phyloP scores from a whole-genome alignment of 306 rosid genomes.

The Arachis hypogaea region DNA sequence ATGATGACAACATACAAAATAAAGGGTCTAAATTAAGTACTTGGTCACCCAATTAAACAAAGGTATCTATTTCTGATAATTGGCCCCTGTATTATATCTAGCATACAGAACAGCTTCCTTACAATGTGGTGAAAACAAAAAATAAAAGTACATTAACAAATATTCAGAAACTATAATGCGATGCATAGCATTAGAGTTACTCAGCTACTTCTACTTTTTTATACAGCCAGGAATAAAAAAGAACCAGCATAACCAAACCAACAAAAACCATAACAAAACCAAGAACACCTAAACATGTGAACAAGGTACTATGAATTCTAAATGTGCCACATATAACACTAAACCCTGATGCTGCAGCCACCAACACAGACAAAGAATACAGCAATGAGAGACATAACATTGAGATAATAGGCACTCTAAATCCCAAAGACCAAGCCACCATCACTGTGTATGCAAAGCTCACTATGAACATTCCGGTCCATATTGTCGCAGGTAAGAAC shows the following conservation, averaged over 20 bases:
- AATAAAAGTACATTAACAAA: too few relatives aligned
- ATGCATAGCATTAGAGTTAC: too few relatives aligned
- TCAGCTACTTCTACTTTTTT: too few relatives aligned
- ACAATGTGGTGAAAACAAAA: too few relatives aligned
- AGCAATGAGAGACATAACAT: slow-evolving; percentile 35
- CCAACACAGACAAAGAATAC: slow-evolving; percentile 30
- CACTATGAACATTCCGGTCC: slow-evolving; percentile 41
- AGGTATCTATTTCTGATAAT: neutral
- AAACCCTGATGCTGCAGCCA: slow-evolving; percentile 32
- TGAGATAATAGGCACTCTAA: slow-evolving; percentile 32
- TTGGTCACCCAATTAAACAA: neutral
- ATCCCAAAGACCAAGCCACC: slow-evolving; percentile 40
- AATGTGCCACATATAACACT: slow-evolving; percentile 28
- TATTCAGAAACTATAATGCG: too few relatives aligned
- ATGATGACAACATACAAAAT: neutral
- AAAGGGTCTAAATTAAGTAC: neutral
- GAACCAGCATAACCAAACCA: slow-evolving; percentile 25
- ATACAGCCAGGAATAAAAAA: neutral
- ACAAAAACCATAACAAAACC: slow-evolving; percentile 30
- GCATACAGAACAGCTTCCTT: too few relatives aligned
- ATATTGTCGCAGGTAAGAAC: slow-evolving; percentile 38
- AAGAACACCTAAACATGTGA: slow-evolving; percentile 36
- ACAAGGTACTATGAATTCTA: slow-evolving; percentile 36
- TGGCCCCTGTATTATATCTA: neutral
- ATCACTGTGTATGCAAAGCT: slow-evolving; percentile 30